phyloP scores from a whole-genome alignment of 495 filamentous ascomycete genomes.

The Aspergillus hancockii region DNA sequence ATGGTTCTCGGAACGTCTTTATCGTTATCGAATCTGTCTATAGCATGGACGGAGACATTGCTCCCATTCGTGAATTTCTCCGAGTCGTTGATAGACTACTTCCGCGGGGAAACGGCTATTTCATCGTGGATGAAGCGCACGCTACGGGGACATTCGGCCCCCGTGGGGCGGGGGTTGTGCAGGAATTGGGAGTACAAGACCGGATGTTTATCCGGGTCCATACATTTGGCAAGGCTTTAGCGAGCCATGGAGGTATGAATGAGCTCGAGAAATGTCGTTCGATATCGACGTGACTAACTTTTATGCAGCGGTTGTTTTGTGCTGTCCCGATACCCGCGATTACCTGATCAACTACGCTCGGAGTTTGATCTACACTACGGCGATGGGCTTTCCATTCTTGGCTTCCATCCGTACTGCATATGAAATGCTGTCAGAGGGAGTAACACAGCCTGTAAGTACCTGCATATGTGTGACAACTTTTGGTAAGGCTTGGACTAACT shows the following conservation, averaged over 20 bases:
- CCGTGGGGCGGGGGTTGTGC: slow-evolving; percentile 65
- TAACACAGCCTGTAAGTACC: slow-evolving; percentile 40
- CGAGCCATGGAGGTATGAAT: slow-evolving; percentile 67
- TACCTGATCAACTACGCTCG: slow-evolving; percentile 51
- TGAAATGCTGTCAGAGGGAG: slow-evolving; percentile 40
- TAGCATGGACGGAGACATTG: slow-evolving; percentile 81
- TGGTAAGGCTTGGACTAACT: not conserved
- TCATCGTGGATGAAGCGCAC: slow-evolving; percentile 82
- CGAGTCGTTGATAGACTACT: slow-evolving; percentile 56
- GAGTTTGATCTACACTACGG: slow-evolving; percentile 50
- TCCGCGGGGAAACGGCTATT: slow-evolving; percentile 59
- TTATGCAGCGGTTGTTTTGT: slow-evolving; percentile 44
- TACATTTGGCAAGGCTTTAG: slow-evolving; percentile 78
- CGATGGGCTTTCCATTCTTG: slow-evolving; percentile 49
- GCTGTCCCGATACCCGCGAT: slow-evolving; percentile 40
- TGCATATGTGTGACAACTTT: not conserved
- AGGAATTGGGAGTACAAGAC: slow-evolving; percentile 64
- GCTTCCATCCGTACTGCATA: slow-evolving; percentile 50
- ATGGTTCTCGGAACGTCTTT: slow-evolving; percentile 50
- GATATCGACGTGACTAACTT: not conserved
- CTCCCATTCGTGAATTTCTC: slow-evolving; percentile 61
- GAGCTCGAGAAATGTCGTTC: slow-evolving; percentile 5
- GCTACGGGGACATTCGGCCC: slow-evolving; percentile 67
- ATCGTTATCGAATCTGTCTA: slow-evolving; percentile 76
- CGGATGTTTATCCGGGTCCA: slow-evolving; percentile 68